Conservation (phyloP, 805 yeast genomes). For the Candida piceae region DNA sequence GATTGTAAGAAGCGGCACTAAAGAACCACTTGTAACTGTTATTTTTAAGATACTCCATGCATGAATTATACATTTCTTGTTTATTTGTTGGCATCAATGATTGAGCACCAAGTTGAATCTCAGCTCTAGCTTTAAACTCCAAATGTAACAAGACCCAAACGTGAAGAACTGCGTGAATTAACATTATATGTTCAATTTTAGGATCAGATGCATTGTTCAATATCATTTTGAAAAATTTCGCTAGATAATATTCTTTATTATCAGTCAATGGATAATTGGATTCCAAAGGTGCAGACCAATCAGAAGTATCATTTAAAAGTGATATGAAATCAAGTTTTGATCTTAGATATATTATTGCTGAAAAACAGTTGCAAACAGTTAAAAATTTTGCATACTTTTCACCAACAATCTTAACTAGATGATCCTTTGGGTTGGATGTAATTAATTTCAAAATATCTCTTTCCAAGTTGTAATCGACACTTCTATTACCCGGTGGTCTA, state of each 20-base stretch:
- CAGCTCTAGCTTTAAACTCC: conserved; percentile 21
- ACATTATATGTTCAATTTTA: conserved; percentile 22
- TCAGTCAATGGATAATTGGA: conserved; percentile 18
- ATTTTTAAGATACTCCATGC: conserved; percentile 14
- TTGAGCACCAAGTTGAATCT: conserved; percentile 8
- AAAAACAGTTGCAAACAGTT: conserved; percentile 15
- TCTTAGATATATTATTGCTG: conserved; percentile 23
- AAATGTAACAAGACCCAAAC: conserved; percentile 25
- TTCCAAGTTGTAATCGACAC: conserved; percentile 18
- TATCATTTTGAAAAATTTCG: conserved; percentile 13
- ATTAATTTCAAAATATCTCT: conserved; percentile 17
- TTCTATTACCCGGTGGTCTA: conserved; percentile 27
- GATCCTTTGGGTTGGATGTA: conserved; percentile 2
- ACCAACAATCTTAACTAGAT: conserved; percentile 7
- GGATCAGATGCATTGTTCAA: conserved; percentile 10
- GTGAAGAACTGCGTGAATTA: conserved; percentile 26
- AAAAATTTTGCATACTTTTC: conserved; percentile 13
- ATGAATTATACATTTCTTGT: conserved; percentile 10
- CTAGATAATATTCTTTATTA: conserved; percentile 14
- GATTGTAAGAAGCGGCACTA: conserved; percentile 25
- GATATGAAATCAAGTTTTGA: conserved; percentile 27
- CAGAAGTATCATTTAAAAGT: conserved; percentile 17
- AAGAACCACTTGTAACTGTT: conserved; percentile 26
- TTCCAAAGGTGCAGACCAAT: conserved; percentile 1
- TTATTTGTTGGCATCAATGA: conserved; percentile 10